phyloP scores from a whole-genome alignment of 2,329 filamentous ascomycete genomes.

The Rhytidhysteron rufulum region DNA sequence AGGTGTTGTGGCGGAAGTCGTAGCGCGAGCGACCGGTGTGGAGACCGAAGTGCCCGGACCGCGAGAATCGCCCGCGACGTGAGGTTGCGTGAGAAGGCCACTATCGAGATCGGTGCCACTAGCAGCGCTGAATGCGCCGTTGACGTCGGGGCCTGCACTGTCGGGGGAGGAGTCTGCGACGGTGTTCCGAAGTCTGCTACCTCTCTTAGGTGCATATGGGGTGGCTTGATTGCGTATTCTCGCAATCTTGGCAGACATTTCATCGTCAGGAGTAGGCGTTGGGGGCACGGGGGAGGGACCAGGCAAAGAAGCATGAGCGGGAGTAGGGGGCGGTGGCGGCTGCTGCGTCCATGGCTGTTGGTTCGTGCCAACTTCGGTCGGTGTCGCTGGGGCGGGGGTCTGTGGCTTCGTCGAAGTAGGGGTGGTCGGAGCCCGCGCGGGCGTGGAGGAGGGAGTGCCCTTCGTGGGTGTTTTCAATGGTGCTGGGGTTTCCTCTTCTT shows the following conservation, averaged over 20 bases:
- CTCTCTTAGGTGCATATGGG: constrained; percentile 32
- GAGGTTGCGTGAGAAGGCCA: background rate
- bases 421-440: background rate
- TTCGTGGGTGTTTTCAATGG: background rate
- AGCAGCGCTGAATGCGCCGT: background rate
- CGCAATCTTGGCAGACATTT: constrained; percentile 21
- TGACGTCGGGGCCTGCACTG: background rate
- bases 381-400: constrained; percentile 19
- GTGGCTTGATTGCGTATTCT: constrained; percentile 24
- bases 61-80: too few species aligned
- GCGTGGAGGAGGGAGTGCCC: constrained; percentile 7
- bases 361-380: constrained; percentile 12
- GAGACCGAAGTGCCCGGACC: too few species aligned
- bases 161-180: background rate
- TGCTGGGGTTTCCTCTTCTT: constrained; percentile 6
- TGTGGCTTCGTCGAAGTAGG: constrained; percentile 10
- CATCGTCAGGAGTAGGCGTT: background rate
- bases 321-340: constrained; percentile 32
- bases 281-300: constrained; percentile 5
- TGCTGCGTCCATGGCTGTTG: constrained; percentile 28
- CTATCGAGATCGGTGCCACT: background rate
- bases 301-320: constrained; percentile 30
- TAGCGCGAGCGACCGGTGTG: too few species aligned
- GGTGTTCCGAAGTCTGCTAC: constrained; percentile 28
- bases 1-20: too few species aligned